Evolutionary conservation across 441 rosid species (phyloP).

Genomic region (Omphalea diandra): DNA sequence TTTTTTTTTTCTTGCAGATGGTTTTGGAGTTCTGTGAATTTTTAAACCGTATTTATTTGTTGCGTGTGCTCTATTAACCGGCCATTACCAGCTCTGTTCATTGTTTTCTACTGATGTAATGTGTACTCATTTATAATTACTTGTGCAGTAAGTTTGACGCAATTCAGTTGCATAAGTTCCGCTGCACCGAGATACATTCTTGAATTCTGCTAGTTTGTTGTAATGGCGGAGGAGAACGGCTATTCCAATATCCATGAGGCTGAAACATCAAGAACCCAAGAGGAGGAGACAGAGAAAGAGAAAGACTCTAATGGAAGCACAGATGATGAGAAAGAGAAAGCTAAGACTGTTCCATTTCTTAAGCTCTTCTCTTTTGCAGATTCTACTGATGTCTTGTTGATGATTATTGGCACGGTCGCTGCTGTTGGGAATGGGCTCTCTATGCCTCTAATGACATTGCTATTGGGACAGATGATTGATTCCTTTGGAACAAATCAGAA

Average conservation of each 20-base stretch:
- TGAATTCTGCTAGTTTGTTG: too few species aligned
- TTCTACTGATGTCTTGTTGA: constrained; percentile 41
- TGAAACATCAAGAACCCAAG: background rate
- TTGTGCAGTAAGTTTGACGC: too few species aligned
- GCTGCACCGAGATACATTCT: too few species aligned
- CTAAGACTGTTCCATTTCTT: constrained; percentile 44
- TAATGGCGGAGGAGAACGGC: constrained; percentile 26
- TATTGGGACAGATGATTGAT: constrained; percentile 54
- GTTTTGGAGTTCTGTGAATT: too few species aligned
- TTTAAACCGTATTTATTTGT: too few species aligned
- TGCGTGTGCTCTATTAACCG: too few species aligned
- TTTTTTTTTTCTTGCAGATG: too few species aligned
- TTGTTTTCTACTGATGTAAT: too few species aligned
- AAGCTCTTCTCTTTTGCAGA: constrained; percentile 72
- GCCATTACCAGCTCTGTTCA: too few species aligned
- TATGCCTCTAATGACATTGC: constrained; percentile 53
- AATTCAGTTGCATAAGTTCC: too few species aligned
- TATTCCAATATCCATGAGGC: constrained; percentile 51
- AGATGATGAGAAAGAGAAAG: constrained; percentile 23
- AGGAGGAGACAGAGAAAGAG: background rate
- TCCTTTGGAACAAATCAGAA: constrained; percentile 49
- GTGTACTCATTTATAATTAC: too few species aligned
- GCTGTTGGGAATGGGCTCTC: constrained; percentile 57
- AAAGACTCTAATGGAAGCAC: constrained; percentile 37
- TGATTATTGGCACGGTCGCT: constrained; percentile 53